These are phyloP conservation scores for Magnaporthiopsis poae DNA, from an alignment of 2,329 filamentous ascomycete genomes.

Conservation along the genomic window DNA sequence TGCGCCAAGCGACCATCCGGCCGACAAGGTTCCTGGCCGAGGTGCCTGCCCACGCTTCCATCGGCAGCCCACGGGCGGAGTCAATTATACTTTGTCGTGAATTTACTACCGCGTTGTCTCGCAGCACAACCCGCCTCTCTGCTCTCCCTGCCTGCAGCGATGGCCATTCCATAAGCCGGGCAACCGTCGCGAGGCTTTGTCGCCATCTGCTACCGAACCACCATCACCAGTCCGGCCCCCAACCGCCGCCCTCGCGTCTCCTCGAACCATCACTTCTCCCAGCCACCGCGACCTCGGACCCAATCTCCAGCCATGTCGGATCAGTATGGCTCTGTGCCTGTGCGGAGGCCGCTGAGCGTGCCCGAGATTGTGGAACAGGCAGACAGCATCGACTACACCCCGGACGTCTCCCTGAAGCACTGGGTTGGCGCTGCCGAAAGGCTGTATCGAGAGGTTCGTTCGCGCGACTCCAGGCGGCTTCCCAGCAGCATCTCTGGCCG, in stretches of 20 bases:
- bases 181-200: neutral
- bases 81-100: neutral
- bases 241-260: neutral
- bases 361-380: slow-evolving; percentile 70
- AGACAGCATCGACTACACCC: slow-evolving; percentile 71
- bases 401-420: slow-evolving; percentile 63
- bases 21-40: neutral
- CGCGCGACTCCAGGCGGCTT: slow-evolving; percentile 3
- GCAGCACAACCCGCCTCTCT: neutral
- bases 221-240: neutral
- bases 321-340: neutral
- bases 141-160: neutral
- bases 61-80: neutral
- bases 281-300: neutral
- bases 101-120: neutral
- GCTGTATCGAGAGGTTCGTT: slow-evolving; percentile 67
- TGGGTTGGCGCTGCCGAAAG: slow-evolving; percentile 76
- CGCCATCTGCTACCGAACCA: neutral
- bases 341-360: slow-evolving; percentile 52
- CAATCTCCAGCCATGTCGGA: neutral
- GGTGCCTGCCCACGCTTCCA: neutral
- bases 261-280: neutral
- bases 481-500: slow-evolving; percentile 5
- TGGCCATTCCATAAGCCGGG: neutral
- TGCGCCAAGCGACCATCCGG: neutral